Conservation (phyloP, 768 basidiomycete species). For the Boletus rex-veris region DNA sequence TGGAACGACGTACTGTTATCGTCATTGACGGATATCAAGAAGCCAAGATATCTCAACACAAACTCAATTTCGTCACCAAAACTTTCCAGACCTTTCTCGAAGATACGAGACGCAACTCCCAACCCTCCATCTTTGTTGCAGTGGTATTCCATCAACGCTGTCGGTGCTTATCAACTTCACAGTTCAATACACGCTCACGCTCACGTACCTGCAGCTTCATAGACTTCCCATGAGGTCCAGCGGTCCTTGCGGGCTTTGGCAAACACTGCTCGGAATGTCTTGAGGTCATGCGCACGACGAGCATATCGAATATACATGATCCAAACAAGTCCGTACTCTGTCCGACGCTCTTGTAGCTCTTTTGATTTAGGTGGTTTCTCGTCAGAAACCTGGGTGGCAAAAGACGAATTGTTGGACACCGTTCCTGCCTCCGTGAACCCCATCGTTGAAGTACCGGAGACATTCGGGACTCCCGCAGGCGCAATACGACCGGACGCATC, state of each 20-base stretch:
- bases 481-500: conserved; percentile 30
- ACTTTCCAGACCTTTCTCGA: conserved; percentile 85
- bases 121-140: conserved; percentile 69
- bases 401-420: conserved; percentile 43
- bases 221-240: conserved; percentile 88
- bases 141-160: conserved; percentile 95
- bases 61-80: conserved; percentile 83
- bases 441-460: conserved; percentile 3
- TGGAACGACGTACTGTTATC: conserved; percentile 71
- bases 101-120: conserved; percentile 83
- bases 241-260: conserved; percentile 73
- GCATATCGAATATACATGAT: conserved; percentile 95
- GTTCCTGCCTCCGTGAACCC: conserved; percentile 31
- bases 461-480: conserved; percentile 22
- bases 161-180: conserved; percentile 6
- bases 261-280: conserved; percentile 74
- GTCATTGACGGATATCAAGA: conserved; percentile 92
- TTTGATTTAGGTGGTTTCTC: conserved; percentile 52
- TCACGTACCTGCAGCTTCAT: conserved; percentile 78
- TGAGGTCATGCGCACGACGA: conserved; percentile 82
- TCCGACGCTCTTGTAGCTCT: conserved; percentile 51
- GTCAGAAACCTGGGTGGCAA: conserved; percentile 49
- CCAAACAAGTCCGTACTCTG: conserved; percentile 75
- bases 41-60: conserved; percentile 85
- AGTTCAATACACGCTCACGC: neutral